phyloP scores from a whole-genome alignment of 305 asterid genomes.

The Withania somnifera region DNA sequence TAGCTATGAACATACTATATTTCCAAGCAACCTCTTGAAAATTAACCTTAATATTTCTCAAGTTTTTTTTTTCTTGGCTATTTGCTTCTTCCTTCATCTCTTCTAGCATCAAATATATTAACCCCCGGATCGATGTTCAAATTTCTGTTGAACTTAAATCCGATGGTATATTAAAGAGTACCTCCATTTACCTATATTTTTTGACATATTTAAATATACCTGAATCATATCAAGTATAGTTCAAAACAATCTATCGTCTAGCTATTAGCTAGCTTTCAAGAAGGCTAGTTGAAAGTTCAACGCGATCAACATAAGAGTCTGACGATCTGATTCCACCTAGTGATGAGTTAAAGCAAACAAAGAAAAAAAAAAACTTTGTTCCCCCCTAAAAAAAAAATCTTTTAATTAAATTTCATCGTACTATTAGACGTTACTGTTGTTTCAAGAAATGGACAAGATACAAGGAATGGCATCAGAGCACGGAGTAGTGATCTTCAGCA shows the following conservation, averaged over 20 bases:
- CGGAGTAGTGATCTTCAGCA: slow-evolving; percentile 57
- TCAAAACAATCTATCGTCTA: not conserved
- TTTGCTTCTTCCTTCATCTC: not conserved
- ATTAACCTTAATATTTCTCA: not conserved
- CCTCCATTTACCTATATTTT: not conserved
- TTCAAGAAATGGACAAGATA: slow-evolving; percentile 41
- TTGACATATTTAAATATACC: not conserved
- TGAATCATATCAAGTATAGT: not conserved
- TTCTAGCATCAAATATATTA: not conserved
- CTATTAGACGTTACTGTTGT: not conserved
- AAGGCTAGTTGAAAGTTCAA: not conserved
- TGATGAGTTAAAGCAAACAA: no score
- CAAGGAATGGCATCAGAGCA: slow-evolving; percentile 36
- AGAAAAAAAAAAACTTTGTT: no score
- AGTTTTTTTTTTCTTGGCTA: not conserved
- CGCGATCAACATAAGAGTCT: not conserved
- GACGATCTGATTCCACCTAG: not conserved
- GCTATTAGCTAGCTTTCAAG: not conserved
- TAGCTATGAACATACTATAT: not conserved
- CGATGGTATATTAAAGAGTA: not conserved
- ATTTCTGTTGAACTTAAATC: not conserved
- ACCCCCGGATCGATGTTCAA: not conserved
- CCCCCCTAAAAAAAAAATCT: no score
- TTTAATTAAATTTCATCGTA: not conserved
- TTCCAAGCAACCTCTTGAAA: slow-evolving; percentile 5